phyloP scores from a whole-genome alignment of 1,139 yeast genomes.

The Blastobotrys arbuscula region DNA sequence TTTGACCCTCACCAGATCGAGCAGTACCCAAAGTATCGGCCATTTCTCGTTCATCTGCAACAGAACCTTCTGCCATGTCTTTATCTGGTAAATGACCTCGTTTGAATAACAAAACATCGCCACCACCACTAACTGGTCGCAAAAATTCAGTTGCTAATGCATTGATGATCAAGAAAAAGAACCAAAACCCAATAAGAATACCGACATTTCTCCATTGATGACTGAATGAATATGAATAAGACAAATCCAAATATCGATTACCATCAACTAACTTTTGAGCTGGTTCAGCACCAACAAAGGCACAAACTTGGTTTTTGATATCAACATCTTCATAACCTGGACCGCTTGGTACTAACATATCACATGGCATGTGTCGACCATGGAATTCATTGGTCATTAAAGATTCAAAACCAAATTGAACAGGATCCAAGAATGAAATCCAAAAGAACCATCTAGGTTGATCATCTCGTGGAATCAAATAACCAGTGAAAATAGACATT shows the following conservation, averaged over 20 bases:
- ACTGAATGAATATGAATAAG: constrained; percentile 40
- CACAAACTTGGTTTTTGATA: constrained; percentile 43
- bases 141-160: constrained; percentile 47
- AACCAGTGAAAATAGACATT: constrained; percentile 54
- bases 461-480: constrained; percentile 52
- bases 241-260: constrained; percentile 40
- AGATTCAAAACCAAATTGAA: constrained; percentile 52
- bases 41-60: constrained; percentile 19
- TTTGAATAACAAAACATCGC: constrained; percentile 53
- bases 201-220: constrained; percentile 70
- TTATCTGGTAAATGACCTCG: constrained; percentile 47
- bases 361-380: constrained; percentile 45
- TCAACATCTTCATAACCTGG: constrained; percentile 42
- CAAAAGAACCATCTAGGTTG: constrained; percentile 52
- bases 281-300: constrained; percentile 43
- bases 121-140: constrained; percentile 50
- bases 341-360: constrained; percentile 45
- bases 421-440: constrained; percentile 54
- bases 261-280: constrained; percentile 46
- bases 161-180: constrained; percentile 44
- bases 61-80: constrained; percentile 19
- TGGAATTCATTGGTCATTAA: constrained; percentile 56
- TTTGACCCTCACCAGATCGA: constrained; percentile 28
- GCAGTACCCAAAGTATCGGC: constrained; percentile 9
- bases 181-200: constrained; percentile 49